phyloP scores from a whole-genome alignment of 108 stramenopile species.

The Stephanodiscus minutulus region DNA sequence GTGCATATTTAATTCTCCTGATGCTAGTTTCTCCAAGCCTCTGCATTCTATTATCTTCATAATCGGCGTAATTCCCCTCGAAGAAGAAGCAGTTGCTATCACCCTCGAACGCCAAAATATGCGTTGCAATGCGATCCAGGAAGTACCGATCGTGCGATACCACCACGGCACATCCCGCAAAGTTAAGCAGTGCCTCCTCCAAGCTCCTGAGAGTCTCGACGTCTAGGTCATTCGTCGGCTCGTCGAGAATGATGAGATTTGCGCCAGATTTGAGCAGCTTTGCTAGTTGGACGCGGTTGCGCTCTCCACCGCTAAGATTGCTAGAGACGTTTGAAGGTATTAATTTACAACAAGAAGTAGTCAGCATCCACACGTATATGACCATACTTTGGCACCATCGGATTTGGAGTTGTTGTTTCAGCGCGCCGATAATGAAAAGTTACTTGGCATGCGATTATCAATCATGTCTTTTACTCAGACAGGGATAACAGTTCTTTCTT shows the following conservation, averaged over 20 bases:
- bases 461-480: constrained; percentile 8
- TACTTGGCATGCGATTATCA: constrained; percentile 16
- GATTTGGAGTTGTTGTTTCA: background rate
- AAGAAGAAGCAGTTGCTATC: constrained; percentile 84
- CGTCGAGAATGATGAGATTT: constrained; percentile 90
- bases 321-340: background rate
- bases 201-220: constrained; percentile 86
- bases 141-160: constrained; percentile 97
- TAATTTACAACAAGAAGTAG: background rate
- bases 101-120: constrained; percentile 95
- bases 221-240: constrained; percentile 93
- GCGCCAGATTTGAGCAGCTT: constrained; percentile 86
- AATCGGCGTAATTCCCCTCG: constrained; percentile 91
- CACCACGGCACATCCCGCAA: constrained; percentile 93
- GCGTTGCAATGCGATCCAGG: constrained; percentile 92
- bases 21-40: constrained; percentile 83
- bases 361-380: background rate
- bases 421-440: constrained; percentile 13
- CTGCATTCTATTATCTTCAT: constrained; percentile 71
- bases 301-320: constrained; percentile 90
- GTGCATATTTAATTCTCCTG: constrained; percentile 87
- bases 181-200: constrained; percentile 92
- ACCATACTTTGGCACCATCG: background rate
- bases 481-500: constrained; percentile 6
- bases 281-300: constrained; percentile 93